phyloP scores from a whole-genome alignment of 768 basidiomycete genomes.

The Boletus huronensis region DNA sequence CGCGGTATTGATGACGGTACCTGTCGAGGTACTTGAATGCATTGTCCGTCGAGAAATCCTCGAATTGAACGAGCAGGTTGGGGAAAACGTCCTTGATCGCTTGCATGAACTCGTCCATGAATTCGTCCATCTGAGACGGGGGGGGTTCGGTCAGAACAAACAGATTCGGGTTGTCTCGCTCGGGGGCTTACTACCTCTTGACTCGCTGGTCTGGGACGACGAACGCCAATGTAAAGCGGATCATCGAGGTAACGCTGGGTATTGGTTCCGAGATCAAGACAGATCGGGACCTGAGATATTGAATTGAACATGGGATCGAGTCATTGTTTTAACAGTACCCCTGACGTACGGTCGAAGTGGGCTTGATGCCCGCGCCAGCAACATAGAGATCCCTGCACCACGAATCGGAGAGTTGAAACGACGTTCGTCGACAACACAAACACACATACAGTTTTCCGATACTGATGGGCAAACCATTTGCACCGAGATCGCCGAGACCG shows the following conservation, averaged over 20 bases:
- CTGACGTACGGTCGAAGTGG: constrained; percentile 39
- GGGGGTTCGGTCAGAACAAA: background rate
- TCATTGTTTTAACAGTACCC: background rate
- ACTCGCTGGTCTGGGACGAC: constrained; percentile 46
- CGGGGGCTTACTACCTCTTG: constrained; percentile 36
- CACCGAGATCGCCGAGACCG: constrained; percentile 52
- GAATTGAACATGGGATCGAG: background rate
- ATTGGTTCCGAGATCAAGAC: constrained; percentile 75
- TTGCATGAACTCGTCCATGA: constrained; percentile 76
- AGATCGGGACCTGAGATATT: constrained; percentile 50
- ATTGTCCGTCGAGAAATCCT: constrained; percentile 76
- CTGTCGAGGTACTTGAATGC: constrained; percentile 71
- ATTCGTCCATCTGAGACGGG: constrained; percentile 53
- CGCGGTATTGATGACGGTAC: constrained; percentile 54
- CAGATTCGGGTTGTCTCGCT: background rate
- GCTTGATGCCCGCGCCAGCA: constrained; percentile 64
- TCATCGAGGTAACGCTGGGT: constrained; percentile 62
- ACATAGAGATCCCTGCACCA: constrained; percentile 56
- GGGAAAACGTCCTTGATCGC: constrained; percentile 66
- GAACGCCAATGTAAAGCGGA: constrained; percentile 72
- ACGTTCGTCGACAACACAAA: background rate
- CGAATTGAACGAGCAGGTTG: constrained; percentile 66
- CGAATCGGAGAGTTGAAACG: background rate
- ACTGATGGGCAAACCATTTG: constrained; percentile 49
- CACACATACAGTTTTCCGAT: constrained; percentile 65